These are phyloP conservation scores for Usnea hakonensis DNA, from an alignment of 495 filamentous ascomycete species.

Conservation along the genomic window DNA sequence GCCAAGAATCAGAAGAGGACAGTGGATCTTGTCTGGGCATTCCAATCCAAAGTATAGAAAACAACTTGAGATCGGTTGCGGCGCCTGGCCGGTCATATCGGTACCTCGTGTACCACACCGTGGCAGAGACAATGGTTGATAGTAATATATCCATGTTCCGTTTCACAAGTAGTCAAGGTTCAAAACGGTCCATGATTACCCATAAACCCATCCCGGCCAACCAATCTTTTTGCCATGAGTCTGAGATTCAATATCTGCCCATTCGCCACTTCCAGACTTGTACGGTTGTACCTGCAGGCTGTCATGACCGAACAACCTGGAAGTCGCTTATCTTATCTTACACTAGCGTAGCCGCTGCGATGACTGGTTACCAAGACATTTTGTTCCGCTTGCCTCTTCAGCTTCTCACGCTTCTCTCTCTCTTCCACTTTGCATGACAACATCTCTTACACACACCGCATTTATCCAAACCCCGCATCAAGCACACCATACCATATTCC, in stretches of 20 bases:
- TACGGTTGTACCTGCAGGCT: slow-evolving; percentile 1
- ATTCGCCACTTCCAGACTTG: not conserved
- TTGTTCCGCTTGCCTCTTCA: slow-evolving; percentile 3
- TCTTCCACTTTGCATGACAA: not conserved
- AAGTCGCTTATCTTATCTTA: slow-evolving; percentile 12
- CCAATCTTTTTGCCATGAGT: not conserved
- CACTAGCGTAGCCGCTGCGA: slow-evolving; percentile 9
- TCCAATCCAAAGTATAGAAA: slow-evolving; percentile 1
- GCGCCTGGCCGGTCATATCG: slow-evolving; percentile 1
- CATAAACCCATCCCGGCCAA: not conserved
- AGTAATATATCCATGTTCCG: not conserved
- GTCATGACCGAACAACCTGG: not conserved
- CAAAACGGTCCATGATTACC: not conserved
- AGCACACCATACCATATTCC: not conserved
- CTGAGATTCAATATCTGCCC: not conserved
- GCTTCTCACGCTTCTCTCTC: not conserved
- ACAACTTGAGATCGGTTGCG: not conserved
- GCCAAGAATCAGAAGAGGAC: not conserved
- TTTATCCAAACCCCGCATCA: not conserved
- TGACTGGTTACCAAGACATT: slow-evolving; percentile 11
- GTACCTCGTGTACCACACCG: slow-evolving; percentile 6
- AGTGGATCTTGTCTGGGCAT: not conserved
- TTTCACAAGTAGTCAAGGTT: not conserved
- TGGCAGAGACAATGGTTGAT: slow-evolving; percentile 5
- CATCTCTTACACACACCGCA: slow-evolving; percentile 1